A percentile compares a stretch with the other conserved stretches of the same genome.
phyloP scores from a whole-genome alignment of 768 basidiomycete genomes.

The Pleurotus tuber-regium region DNA sequence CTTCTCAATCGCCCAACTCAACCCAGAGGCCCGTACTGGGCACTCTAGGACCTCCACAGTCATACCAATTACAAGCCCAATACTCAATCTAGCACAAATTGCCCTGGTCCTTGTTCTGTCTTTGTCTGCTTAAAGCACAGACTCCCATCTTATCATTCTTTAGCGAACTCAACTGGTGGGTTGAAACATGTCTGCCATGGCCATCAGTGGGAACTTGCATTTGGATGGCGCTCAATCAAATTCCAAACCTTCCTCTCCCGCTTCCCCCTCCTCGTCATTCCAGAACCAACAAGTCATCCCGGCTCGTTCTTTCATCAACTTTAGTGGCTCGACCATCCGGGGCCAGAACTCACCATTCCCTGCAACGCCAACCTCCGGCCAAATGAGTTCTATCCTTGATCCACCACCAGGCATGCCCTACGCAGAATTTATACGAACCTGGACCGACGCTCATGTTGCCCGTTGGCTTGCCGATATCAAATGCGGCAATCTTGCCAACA shows the following conservation, averaged over 20 bases:
- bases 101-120: no score
- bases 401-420: slow-evolving; percentile 59
- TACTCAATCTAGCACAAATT: no score
- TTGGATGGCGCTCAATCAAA: slow-evolving; percentile 32
- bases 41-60: no score
- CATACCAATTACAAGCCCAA: no score
- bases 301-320: slow-evolving; percentile 40
- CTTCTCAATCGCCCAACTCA: no score
- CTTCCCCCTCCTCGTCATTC: slow-evolving; percentile 40
- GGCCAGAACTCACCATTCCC: slow-evolving; percentile 42
- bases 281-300: slow-evolving; percentile 28
- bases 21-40: no score
- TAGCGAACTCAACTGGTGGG: neutral
- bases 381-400: slow-evolving; percentile 36
- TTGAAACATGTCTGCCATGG: slow-evolving; percentile 30
- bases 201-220: slow-evolving; percentile 26
- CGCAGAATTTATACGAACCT: slow-evolving; percentile 63
- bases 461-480: slow-evolving; percentile 79
- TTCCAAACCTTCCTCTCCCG: slow-evolving; percentile 42
- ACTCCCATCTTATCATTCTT: no score
- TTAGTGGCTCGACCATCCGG: slow-evolving; percentile 33
- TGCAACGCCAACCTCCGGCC: slow-evolving; percentile 33
- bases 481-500: slow-evolving; percentile 62
- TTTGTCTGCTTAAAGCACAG: no score
- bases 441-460: slow-evolving; percentile 69